Percentiles rank a stretch among this genome's conserved stretches.
These are phyloP conservation scores for Septoria petroselini DNA, from an alignment of 2,329 filamentous ascomycete species.

Conservation along the genomic window DNA sequence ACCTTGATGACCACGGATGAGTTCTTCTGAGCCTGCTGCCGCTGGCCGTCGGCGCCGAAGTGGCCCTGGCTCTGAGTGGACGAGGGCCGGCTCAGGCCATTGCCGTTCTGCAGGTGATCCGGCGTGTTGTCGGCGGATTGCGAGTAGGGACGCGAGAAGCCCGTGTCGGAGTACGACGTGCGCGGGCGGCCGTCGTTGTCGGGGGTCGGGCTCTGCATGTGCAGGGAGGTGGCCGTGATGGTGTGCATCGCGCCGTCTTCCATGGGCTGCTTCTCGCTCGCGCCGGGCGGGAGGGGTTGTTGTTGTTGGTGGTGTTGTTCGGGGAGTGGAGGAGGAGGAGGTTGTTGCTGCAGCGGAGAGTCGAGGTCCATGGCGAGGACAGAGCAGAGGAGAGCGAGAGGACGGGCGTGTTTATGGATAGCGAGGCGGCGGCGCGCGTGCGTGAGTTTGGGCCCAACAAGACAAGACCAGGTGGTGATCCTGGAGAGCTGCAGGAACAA, in stretches of 20 bases:
- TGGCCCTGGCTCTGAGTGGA: conserved; percentile 34
- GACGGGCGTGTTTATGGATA: no score
- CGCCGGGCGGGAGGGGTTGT: conserved; percentile 23
- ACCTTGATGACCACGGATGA: conserved; percentile 93
- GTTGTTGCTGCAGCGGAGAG: background rate
- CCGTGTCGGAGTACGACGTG: conserved; percentile 54
- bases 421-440: no score
- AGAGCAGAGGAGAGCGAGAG: background rate
- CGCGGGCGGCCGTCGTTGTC: conserved; percentile 46
- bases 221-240: conserved; percentile 44
- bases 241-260: conserved; percentile 51
- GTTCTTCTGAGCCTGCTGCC: conserved; percentile 47
- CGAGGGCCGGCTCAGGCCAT: conserved; percentile 35
- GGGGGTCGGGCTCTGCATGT: conserved; percentile 39
- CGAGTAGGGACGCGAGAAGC: conserved; percentile 45
- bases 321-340: background rate
- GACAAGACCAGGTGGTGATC: no score
- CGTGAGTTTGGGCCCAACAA: no score
- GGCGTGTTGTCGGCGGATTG: conserved; percentile 44
- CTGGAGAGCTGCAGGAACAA: no score
- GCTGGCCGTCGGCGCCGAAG: conserved; percentile 35
- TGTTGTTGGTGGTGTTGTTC: conserved; percentile 17
- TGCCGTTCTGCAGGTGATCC: conserved; percentile 36
- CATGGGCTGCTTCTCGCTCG: conserved; percentile 29
- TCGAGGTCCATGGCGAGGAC: background rate